Base-by-base conservation (phyloP, 176 grass and related monocot genomes). In the Tillandsia fasciculata region DNA sequence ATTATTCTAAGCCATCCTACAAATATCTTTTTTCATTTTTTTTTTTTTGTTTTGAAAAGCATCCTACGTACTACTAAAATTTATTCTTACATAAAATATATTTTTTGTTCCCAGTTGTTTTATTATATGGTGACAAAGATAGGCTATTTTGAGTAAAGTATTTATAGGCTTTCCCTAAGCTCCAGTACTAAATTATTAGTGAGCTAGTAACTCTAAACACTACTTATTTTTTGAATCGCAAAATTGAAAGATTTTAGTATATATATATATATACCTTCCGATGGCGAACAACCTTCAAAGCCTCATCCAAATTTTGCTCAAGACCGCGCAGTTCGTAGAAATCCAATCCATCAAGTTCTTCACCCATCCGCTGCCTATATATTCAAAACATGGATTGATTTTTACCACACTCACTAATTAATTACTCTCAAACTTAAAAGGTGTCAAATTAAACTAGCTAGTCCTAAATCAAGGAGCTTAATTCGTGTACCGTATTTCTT, bases 281-380 rank as follows among this genome's bases (percentile, higher is more conserved):
- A 4, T 82, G 70, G 64, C 94, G 94, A 78, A 99, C 89, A 66
- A 85, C 84, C 82, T 87, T 90, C 73, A 90, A 76, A 64, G 94
- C 80, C 2, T 77, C 51, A 11, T 99, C 87, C 7, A 93, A 81
- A 71, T 93, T 92, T 71, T 84, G 87, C 80, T 99, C 94, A 82
- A 99, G 89, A 58, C 74, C 89, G 58, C 86, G 87, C 87, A 93
- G 76, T 64, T 93, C 82, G 13, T 99, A 67, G 54, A 99, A 87
- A 26, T 90, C 84, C 52, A 99, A 67, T 22, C 10, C 68, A 49
- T 99, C 94, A 12, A 99, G 74, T 75, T 93, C 94, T 66, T 85
- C 84, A 11, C 94, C 94, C 70, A 87, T 93, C 74, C 89, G 81
- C 72, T 99, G 94, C 84, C 94, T 92, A 51, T 1, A 73, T 29